These are phyloP conservation scores for Colletotrichum melonis DNA, from an alignment of 2,329 filamentous ascomycete genomes.

Conservation along the genomic window DNA sequence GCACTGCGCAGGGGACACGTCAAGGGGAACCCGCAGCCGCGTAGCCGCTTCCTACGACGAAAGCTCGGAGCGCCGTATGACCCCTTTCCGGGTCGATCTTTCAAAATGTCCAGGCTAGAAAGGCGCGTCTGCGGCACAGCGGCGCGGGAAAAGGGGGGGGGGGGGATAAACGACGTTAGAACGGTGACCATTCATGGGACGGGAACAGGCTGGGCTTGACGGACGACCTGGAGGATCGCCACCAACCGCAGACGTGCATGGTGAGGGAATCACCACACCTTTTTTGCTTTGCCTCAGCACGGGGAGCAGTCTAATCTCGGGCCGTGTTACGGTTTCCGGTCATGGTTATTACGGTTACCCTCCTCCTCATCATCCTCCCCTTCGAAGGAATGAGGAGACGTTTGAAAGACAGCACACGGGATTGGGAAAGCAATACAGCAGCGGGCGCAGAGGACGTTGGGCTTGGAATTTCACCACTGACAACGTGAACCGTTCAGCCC, in stretches of 20 bases:
- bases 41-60: constrained; percentile 14
- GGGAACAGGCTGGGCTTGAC: neutral
- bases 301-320: constrained; percentile 24
- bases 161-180: neutral
- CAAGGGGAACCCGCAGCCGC: constrained; percentile 12
- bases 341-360: neutral
- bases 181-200: neutral
- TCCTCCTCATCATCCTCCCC: too few relatives aligned
- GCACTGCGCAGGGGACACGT: constrained; percentile 18
- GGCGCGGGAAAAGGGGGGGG: neutral
- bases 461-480: neutral
- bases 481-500: neutral
- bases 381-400: neutral
- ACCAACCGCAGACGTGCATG: constrained; percentile 22
- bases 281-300: constrained; percentile 20
- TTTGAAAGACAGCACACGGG: neutral
- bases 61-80: constrained; percentile 29
- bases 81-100: constrained; percentile 17
- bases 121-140: constrained; percentile 1
- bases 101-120: constrained; percentile 7
- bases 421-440: neutral
- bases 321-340: constrained; percentile 10
- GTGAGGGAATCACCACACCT: neutral
- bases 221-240: neutral
- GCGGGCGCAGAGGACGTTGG: constrained; percentile 6